Base-by-base conservation (phyloP, 257 asterid genomes). In the Nicotiana paniculata region DNA sequence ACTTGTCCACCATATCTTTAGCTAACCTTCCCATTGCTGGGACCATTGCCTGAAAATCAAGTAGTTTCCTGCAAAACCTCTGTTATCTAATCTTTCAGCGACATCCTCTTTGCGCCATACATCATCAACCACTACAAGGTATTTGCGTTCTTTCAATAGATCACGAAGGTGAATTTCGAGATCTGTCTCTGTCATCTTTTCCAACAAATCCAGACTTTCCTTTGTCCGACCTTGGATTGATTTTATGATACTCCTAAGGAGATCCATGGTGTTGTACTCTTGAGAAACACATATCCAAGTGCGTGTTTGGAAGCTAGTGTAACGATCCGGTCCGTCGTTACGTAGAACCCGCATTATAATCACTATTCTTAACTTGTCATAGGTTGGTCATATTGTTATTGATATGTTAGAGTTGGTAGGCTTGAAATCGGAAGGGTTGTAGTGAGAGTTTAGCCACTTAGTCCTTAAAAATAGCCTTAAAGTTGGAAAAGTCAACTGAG, bases 271-370 rank as follows among this genome's bases (percentile, higher is more conserved):
- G 13, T n/a, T 35, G 18, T 32, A 82, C 33, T 74, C 70, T 43
- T 82, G 80, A n/a, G 84, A 58, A 63, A 82, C 63, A 21, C 74
- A n/a, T n/a, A 82, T 33, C 84, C 81, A 82, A 13, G 84, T 33
- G 1, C 51, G 48, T 18, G 48, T 54, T 9, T 0, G 24, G 57
- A 82, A 82, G 4, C 21, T 16, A 24, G 1, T 21, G 24, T 21
- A 21, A 21, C 24, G 24, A 21, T 21, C 24, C 24, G 24, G 24
- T 21, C 24, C 24, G 24, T 21, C 24, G 24, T 21, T 21, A 21
- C 24, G 24, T 21, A 21, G 24, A 21, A 21, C 24, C 24, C 24
- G 24, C 24, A 21, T 21, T 21, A 21, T 21, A 21, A 21, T 21
- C 24, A 21, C 24, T 21, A 21, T 21, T 21, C 24, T 21, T 21